These are phyloP conservation scores for Endocalyx cinctus DNA, from an alignment of 2,329 filamentous ascomycete species.

Conservation along the genomic window DNA sequence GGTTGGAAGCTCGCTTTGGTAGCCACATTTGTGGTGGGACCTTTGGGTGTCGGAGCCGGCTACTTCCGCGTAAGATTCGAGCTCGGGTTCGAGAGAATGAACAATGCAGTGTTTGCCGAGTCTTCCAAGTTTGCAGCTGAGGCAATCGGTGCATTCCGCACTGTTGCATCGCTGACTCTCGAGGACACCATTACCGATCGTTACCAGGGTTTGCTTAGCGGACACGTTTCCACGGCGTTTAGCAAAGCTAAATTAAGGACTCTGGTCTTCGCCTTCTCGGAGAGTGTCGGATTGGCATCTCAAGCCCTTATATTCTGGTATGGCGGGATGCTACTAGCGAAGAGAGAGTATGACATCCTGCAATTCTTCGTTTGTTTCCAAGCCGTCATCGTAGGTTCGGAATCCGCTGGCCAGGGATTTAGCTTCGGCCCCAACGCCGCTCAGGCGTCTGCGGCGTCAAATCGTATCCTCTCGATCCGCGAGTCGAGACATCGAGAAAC, in stretches of 20 bases:
- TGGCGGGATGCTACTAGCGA: conserved; percentile 54
- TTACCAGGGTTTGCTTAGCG: conserved; percentile 54
- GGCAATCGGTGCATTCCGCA: conserved; percentile 68
- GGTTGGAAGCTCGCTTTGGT: conserved; percentile 75
- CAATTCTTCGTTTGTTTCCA: conserved; percentile 58
- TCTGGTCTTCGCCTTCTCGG: conserved; percentile 63
- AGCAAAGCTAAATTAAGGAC: conserved; percentile 58
- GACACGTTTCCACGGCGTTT: conserved; percentile 57
- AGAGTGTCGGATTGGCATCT: conserved; percentile 60
- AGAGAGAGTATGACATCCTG: conserved; percentile 41
- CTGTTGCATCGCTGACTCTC: conserved; percentile 65
- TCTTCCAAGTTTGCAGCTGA: conserved; percentile 73
- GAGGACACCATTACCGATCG: conserved; percentile 60
- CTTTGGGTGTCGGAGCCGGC: conserved; percentile 41
- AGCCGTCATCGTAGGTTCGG: conserved; percentile 62
- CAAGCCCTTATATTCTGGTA: conserved; percentile 65
- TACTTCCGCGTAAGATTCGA: conserved; percentile 55
- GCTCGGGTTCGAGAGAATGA: conserved; percentile 64
- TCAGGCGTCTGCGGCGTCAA: conserved; percentile 54
- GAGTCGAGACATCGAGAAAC: conserved; percentile 35
- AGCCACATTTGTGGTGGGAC: conserved; percentile 55
- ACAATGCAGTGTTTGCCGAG: conserved; percentile 62
- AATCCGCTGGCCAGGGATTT: conserved; percentile 63
- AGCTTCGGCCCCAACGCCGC: conserved; percentile 62
- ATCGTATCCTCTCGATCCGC: conserved; percentile 52